Evolutionary conservation across 192 early-diverging fungal genomes (phyloP).

Genomic region (Mycoemilia scoparia): DNA sequence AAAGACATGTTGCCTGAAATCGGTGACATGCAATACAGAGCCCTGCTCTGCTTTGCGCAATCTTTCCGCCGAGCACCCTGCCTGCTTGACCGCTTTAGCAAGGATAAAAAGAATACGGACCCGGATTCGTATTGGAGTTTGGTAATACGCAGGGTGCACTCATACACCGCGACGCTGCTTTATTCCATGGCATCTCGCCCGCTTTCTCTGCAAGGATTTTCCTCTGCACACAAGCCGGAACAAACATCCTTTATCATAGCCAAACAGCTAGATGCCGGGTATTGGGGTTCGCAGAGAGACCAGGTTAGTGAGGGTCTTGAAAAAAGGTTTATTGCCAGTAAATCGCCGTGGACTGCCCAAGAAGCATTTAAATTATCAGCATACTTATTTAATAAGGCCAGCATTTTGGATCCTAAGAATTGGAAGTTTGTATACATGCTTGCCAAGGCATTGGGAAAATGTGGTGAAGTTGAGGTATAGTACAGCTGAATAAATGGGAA

Average conservation of each 20-base stretch:
- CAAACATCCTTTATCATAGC: slow-evolving; percentile 9
- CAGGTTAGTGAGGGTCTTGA: slow-evolving; percentile 1
- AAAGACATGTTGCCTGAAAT: slow-evolving; percentile 9
- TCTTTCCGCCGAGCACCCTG: not conserved
- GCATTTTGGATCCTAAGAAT: slow-evolving; percentile 6
- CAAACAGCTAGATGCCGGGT: slow-evolving; percentile 3
- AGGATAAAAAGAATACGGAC: not conserved
- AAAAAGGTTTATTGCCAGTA: slow-evolving; percentile 6
- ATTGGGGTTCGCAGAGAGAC: slow-evolving; percentile 5
- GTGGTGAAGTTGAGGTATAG: too few relatives aligned
- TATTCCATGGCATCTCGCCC: too few relatives aligned
- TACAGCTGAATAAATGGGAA: too few relatives aligned
- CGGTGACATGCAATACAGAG: slow-evolving; percentile 14
- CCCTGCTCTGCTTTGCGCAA: slow-evolving; percentile 16
- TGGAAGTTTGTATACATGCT: slow-evolving; percentile 20
- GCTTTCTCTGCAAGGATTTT: too few relatives aligned
- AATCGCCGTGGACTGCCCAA: not conserved
- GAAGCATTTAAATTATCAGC: slow-evolving; percentile 10
- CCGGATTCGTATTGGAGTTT: not conserved
- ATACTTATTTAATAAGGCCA: slow-evolving; percentile 8
- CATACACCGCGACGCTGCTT: too few relatives aligned
- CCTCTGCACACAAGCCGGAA: slow-evolving; percentile 6
- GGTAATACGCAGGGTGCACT: too few relatives aligned
- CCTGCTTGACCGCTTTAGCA: not conserved
- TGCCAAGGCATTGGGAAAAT: slow-evolving; percentile 15